phyloP scores from a whole-genome alignment of 495 filamentous ascomycete genomes.

The Aspergillus conjunctus region DNA sequence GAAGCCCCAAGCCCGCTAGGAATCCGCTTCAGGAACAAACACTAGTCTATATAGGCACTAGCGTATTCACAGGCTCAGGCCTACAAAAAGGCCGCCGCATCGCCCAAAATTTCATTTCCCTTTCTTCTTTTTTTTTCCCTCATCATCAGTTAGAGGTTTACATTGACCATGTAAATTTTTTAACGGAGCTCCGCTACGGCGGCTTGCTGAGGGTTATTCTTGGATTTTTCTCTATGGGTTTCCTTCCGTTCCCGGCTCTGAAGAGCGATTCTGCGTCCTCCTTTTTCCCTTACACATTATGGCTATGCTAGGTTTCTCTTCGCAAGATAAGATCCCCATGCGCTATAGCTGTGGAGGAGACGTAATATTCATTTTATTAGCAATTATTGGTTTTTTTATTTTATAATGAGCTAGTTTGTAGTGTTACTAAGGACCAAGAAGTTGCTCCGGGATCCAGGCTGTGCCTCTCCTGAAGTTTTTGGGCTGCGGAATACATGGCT shows the following conservation, averaged over 20 bases:
- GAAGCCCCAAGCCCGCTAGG: slow-evolving; percentile 18
- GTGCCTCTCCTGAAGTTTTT: too few species aligned
- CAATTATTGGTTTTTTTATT: slow-evolving; percentile 14
- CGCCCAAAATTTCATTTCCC: slow-evolving; percentile 11
- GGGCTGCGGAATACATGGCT: too few species aligned
- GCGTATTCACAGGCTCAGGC: slow-evolving; percentile 18
- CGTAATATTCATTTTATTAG: slow-evolving; percentile 41
- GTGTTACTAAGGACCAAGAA: background rate
- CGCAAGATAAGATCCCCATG: slow-evolving; percentile 45
- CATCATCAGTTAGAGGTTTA: slow-evolving; percentile 58
- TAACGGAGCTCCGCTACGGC: slow-evolving; percentile 45
- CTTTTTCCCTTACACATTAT: slow-evolving; percentile 51
- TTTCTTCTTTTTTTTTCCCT: slow-evolving; percentile 40
- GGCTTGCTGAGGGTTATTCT: slow-evolving; percentile 56
- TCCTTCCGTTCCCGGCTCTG: slow-evolving; percentile 54
- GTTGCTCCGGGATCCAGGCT: too few species aligned
- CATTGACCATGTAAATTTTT: slow-evolving; percentile 46
- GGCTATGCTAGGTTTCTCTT: slow-evolving; percentile 51
- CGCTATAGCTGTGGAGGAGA: slow-evolving; percentile 53
- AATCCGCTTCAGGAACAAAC: slow-evolving; percentile 4
- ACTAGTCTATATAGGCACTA: slow-evolving; percentile 34
- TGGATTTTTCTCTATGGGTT: slow-evolving; percentile 43
- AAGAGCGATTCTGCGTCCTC: slow-evolving; percentile 43
- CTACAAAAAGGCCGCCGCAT: slow-evolving; percentile 31
- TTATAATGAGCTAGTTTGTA: background rate